A percentile compares a stretch with the other conserved stretches of the same genome.
phyloP scores from a whole-genome alignment of 257 asterid genomes.

The Fraxinus americana region DNA sequence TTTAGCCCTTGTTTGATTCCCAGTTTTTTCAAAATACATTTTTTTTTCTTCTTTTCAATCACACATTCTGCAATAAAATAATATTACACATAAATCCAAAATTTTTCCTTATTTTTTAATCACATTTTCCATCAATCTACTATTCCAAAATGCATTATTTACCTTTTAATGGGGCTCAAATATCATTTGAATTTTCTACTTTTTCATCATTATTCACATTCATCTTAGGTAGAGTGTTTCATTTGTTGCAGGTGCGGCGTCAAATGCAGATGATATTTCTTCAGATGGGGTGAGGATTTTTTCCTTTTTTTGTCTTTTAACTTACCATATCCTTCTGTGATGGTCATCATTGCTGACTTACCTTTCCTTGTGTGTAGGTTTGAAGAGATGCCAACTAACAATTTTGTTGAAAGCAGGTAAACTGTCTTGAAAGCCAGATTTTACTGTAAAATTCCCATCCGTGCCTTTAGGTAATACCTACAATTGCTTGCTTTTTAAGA shows the following conservation, averaged over 20 bases:
- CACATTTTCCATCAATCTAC: no score
- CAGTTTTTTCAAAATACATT: no score
- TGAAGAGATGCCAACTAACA: slow-evolving; percentile 98
- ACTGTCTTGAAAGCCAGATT: slow-evolving; percentile 4
- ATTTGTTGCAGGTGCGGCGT: slow-evolving; percentile 68
- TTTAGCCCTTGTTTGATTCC: no score
- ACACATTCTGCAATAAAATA: no score
- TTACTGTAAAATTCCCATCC: slow-evolving; percentile 2
- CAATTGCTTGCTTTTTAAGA: slow-evolving; percentile 5
- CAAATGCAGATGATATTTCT: slow-evolving; percentile 90
- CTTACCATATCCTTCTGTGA: neutral
- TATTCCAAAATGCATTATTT: no score
- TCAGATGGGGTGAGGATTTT: slow-evolving; percentile 73
- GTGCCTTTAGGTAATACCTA: slow-evolving; percentile 8
- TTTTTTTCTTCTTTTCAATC: no score
- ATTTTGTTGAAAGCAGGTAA: slow-evolving; percentile 96
- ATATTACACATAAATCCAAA: no score
- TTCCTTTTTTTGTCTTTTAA: neutral
- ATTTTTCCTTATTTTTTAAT: no score
- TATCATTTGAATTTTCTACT: neutral
- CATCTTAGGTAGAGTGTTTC: slow-evolving; percentile 1
- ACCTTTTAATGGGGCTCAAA: no score
- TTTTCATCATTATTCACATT: neutral
- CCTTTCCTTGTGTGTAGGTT: slow-evolving; percentile 56
- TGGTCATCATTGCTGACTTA: slow-evolving; percentile 17